phyloP scores from a whole-genome alignment of 2,329 filamentous ascomycete genomes.

The Stagonosporopsis cucurbitacearum region DNA sequence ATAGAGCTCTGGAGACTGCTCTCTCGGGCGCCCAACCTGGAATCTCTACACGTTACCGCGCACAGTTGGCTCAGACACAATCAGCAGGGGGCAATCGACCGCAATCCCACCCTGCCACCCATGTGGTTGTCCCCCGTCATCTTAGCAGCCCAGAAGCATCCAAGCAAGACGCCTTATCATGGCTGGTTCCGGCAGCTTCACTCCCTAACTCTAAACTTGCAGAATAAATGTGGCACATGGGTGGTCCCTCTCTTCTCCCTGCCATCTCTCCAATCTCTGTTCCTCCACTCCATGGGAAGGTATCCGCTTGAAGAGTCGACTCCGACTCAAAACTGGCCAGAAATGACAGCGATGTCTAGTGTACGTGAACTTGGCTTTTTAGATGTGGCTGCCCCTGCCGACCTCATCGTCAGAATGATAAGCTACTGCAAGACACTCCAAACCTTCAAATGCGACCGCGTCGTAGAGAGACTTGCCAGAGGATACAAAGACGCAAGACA shows the following conservation, averaged over 20 bases:
- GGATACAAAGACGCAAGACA: not conserved
- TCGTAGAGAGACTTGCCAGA: not conserved
- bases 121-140: not conserved
- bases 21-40: not conserved
- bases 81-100: not conserved
- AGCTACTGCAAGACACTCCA: not conserved
- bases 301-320: not conserved
- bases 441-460: not conserved
- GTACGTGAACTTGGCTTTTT: not conserved
- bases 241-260: not conserved
- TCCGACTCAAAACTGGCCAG: not conserved
- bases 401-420: not conserved
- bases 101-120: not conserved
- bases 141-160: not conserved
- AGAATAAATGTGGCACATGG: not conserved
- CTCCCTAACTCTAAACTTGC: not conserved
- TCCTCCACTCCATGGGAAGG: not conserved
- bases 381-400: not conserved
- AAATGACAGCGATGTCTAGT: not conserved
- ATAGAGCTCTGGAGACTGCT: not conserved
- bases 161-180: not conserved
- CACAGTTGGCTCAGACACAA: not conserved
- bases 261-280: not conserved
- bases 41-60: not conserved
- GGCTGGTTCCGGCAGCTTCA: not conserved